phyloP scores from a whole-genome alignment of 2,329 filamentous ascomycete species.

The Trichoderma asperellum region DNA sequence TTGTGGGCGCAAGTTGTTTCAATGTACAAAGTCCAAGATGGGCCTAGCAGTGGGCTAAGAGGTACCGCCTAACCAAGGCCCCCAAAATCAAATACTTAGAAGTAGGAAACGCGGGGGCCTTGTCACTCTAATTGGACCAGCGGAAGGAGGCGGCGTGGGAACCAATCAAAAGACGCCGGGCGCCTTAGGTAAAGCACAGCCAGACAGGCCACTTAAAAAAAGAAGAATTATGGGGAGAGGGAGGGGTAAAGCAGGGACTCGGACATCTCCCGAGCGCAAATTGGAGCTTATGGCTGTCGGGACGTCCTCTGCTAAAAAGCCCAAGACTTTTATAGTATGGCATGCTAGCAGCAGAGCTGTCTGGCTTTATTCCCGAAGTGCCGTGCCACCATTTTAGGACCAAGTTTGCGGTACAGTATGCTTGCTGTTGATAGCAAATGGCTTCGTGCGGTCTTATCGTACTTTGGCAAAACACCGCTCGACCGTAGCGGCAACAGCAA shows the following conservation, averaged over 20 bases:
- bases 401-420: neutral
- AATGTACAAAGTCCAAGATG: neutral
- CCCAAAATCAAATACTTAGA: neutral
- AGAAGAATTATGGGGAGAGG: neutral
- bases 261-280: conserved; percentile 28
- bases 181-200: neutral
- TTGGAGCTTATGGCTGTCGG: conserved; percentile 26
- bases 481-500: neutral
- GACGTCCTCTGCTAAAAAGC: neutral
- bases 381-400: neutral
- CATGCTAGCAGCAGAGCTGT: neutral
- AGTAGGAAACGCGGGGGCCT: conserved; percentile 14
- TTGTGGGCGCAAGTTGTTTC: neutral
- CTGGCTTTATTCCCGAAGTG: neutral
- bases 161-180: neutral
- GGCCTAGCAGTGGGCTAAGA: neutral
- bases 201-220: neutral
- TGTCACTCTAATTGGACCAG: conserved; percentile 8
- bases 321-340: neutral
- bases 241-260: conserved; percentile 17
- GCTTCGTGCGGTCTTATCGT: conserved; percentile 6
- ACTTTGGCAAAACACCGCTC: neutral
- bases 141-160: neutral
- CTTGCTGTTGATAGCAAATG: neutral
- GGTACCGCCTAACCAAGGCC: neutral